Evolutionary conservation across 108 stramenopile genomes (phyloP).

Genomic region (Skeletonema potamos): DNA sequence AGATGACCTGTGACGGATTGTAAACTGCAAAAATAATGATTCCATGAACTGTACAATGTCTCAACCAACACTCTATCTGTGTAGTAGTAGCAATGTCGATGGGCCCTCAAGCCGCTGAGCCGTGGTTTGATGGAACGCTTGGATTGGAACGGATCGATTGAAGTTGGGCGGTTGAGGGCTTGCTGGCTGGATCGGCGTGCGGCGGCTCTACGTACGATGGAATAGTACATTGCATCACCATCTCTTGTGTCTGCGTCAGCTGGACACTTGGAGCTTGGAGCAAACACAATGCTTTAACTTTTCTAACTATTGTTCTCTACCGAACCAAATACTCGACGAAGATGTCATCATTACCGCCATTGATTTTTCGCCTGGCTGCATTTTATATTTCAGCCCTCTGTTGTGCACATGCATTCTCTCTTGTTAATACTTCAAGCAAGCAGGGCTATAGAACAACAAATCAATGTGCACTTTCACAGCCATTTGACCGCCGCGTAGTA

Average conservation of each 20-base stretch:
- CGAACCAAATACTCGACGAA: too few relatives aligned
- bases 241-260: too few relatives aligned
- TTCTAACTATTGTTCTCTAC: too few relatives aligned
- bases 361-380: neutral
- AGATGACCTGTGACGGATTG: neutral
- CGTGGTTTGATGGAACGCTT: neutral
- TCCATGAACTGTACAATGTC: neutral
- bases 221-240: too few relatives aligned
- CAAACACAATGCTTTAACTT: too few relatives aligned
- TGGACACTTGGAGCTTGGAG: too few relatives aligned
- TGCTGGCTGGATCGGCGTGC: too few relatives aligned
- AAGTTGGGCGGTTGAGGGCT: neutral
- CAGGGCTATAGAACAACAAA: neutral
- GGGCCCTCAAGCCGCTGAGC: neutral
- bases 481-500: neutral
- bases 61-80: neutral
- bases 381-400: neutral
- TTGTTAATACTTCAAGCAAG: slow-evolving; percentile 34
- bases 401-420: slow-evolving; percentile 19
- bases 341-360: neutral
- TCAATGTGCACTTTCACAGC: neutral
- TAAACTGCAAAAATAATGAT: neutral
- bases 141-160: neutral
- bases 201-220: too few relatives aligned
- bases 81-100: neutral